Conservation (phyloP, 2,329 filamentous ascomycete species). For the Beauveria bassiana region DNA sequence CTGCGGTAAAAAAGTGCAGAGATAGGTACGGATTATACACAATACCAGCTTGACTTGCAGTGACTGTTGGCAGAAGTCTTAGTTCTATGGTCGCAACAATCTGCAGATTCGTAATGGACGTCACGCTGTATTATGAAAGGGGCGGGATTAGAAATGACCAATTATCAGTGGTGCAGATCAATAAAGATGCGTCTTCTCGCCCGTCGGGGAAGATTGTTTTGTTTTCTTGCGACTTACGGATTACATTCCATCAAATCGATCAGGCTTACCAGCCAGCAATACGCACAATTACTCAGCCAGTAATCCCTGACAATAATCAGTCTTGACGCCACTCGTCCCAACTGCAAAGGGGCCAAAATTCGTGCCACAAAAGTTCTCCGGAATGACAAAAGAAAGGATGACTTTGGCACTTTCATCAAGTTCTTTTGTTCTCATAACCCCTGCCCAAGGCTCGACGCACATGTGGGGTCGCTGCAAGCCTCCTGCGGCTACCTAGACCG, state of each 20-base stretch:
- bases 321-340: too few species aligned
- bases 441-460: not conserved
- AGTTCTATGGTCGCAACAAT: not conserved
- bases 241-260: too few species aligned
- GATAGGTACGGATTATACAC: too few species aligned
- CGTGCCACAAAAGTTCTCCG: too few species aligned
- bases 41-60: not conserved
- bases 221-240: too few species aligned
- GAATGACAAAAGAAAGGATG: not conserved
- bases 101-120: not conserved
- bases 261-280: too few species aligned
- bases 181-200: too few species aligned
- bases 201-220: too few species aligned
- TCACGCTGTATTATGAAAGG: not conserved
- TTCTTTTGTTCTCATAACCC: not conserved
- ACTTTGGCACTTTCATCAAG: not conserved
- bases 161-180: too few species aligned
- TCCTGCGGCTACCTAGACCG: not conserved
- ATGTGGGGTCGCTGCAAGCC: slow-evolving; percentile 5
- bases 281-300: too few species aligned
- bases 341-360: too few species aligned
- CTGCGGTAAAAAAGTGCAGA: not conserved
- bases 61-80: not conserved
- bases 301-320: too few species aligned
- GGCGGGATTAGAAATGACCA: not conserved